Evolutionary conservation across 2,329 filamentous ascomycete species (phyloP), one percentile per base, ranked within the genome.

Genomic region (Aureobasidium uvarum): DNA sequence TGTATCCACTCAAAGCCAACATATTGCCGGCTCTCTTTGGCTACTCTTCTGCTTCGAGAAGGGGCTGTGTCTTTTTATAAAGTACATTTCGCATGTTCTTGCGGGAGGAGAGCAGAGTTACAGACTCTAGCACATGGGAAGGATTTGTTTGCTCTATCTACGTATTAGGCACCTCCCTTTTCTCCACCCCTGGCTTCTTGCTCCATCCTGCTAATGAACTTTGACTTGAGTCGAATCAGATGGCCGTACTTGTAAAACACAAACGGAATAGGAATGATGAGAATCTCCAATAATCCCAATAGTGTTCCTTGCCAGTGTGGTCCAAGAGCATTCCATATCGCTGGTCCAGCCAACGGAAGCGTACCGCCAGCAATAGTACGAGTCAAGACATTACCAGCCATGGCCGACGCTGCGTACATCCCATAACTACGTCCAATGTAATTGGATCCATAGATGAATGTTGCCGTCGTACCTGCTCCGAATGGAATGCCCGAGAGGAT

Each of bases 381-480:
- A 10, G 77, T 74, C 31, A 80, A 66, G 8, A 77, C 76, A 8
- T 77, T 71, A 11, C 72, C 75, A 0, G 79, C 78, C 33, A 84
- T 72, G 0, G 81, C 82, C 3, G 76, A 79, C 1, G 82, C 83
- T 0, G 83, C 79, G 67, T 84, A 84, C 11, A 77, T 77, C 48
- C 81, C 81, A 69, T 86, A 86, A 11, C 77, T 78, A 69, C 86
- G 83, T 66, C 86, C 85, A 59, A 86, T 81, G 70, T 86, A 86
- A 76, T 83, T 80, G 65, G 84, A 84, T 43, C 75, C 78, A 58
- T 77, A 78, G 66, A 84, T 80, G 71, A 83, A 84, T 8, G 51
- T 48, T 8, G 38, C 50, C n/a, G 62, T 46, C 14, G 50, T 64
- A 4, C 62, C 62, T 28, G 62, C 62, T 38, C 62, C 62, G 28